phyloP scores from a whole-genome alignment of 2,329 filamentous ascomycete species.

The Xylaria sp. region DNA sequence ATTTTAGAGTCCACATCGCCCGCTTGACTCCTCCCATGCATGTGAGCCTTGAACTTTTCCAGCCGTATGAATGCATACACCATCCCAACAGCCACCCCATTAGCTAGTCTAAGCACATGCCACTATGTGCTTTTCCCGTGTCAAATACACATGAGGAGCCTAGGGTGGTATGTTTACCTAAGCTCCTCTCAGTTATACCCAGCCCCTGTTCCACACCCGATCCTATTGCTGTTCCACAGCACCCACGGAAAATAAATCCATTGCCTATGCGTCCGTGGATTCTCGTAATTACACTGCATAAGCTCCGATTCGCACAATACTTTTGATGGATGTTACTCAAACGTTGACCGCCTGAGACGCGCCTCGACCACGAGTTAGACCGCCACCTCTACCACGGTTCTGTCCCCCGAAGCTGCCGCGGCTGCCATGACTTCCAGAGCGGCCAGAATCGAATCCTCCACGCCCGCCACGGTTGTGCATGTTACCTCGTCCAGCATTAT shows the following conservation, averaged over 20 bases:
- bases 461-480: conserved; percentile 69
- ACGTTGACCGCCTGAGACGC: conserved; percentile 65
- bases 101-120: conserved; percentile 38
- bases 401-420: conserved; percentile 77
- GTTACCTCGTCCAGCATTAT: conserved; percentile 69
- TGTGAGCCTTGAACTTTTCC: conserved; percentile 45
- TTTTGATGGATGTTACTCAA: conserved; percentile 45
- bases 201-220: conserved; percentile 37
- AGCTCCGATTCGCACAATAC: conserved; percentile 17
- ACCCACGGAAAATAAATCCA: conserved; percentile 20
- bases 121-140: conserved; percentile 42
- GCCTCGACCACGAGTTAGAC: conserved; percentile 68
- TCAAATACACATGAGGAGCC: conserved; percentile 39
- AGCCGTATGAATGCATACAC: conserved; percentile 50
- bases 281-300: conserved; percentile 11
- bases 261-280: conserved; percentile 1
- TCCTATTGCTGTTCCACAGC: conserved; percentile 34
- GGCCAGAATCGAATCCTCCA: conserved; percentile 69
- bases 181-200: conserved; percentile 36
- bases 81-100: conserved; percentile 36
- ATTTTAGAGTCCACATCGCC: conserved; percentile 42
- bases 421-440: conserved; percentile 69
- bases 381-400: conserved; percentile 73
- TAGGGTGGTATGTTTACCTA: conserved; percentile 17
- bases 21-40: conserved; percentile 50